Evolutionary conservation across 78 protist genomes (phyloP).

Genomic region (Dictyostelium brefeldianum): DNA sequence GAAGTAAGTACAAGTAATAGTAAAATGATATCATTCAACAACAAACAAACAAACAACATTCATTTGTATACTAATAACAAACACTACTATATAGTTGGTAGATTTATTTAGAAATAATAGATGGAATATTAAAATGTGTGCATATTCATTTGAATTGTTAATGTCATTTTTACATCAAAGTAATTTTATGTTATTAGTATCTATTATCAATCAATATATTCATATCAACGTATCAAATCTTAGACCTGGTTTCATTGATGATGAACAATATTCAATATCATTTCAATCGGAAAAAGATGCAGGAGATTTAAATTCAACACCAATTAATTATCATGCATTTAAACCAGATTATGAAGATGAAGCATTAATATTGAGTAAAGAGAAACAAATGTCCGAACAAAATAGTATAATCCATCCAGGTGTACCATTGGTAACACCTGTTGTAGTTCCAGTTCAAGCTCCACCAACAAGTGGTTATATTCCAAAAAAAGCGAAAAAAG

Average conservation of each 20-base stretch:
- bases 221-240: slow-evolving; percentile 64
- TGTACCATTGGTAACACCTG: not conserved
- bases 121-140: slow-evolving; percentile 71
- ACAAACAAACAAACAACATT: no score
- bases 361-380: not conserved
- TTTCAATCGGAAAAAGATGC: slow-evolving; percentile 65
- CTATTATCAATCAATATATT: slow-evolving; percentile 81
- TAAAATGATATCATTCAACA: no score
- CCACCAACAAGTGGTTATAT: not conserved
- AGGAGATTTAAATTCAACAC: slow-evolving; percentile 40
- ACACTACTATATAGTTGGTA: slow-evolving; percentile 61
- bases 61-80: no score
- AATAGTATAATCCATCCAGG: not conserved
- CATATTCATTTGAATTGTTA: slow-evolving; percentile 78
- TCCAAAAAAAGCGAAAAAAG: slow-evolving; percentile 45
- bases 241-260: slow-evolving; percentile 79
- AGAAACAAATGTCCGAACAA: slow-evolving; percentile 17
- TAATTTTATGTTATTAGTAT: slow-evolving; percentile 36
- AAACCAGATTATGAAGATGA: slow-evolving; percentile 62
- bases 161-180: slow-evolving; percentile 84
- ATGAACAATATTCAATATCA: slow-evolving; percentile 52
- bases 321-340: slow-evolving; percentile 43
- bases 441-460: not conserved
- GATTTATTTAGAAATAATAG: slow-evolving; percentile 54
- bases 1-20: slow-evolving; percentile 14